Conservation (phyloP, 306 rosid genomes). For the Biancaea sappan region DNA sequence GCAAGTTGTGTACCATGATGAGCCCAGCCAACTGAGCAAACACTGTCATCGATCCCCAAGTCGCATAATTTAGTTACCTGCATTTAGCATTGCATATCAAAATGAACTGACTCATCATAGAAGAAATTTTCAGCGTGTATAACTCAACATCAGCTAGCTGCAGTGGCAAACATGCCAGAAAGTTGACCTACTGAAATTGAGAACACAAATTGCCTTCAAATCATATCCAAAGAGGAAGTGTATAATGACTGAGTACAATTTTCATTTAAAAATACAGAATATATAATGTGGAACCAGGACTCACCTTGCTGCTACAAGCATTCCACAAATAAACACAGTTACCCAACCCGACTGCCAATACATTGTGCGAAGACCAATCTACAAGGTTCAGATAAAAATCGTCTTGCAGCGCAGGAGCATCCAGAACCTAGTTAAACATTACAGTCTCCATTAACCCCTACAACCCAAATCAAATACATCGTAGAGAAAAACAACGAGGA, state of each 20-base stretch:
- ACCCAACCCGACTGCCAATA: constrained; percentile 80
- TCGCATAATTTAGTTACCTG: constrained; percentile 91
- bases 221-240: neutral
- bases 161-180: neutral
- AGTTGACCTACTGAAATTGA: neutral
- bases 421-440: constrained; percentile 60
- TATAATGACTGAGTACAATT: neutral
- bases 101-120: neutral
- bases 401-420: constrained; percentile 92
- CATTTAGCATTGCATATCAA: constrained; percentile 26
- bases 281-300: neutral
- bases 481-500: neutral
- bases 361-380: constrained; percentile 87
- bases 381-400: constrained; percentile 91
- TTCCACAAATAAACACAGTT: constrained; percentile 91
- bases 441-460: neutral
- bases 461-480: constrained; percentile 1
- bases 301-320: constrained; percentile 86
- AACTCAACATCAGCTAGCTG: neutral
- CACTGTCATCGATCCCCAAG: constrained; percentile 76
- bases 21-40: constrained; percentile 91
- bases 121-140: neutral
- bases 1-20: constrained; percentile 84
- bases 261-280: neutral
- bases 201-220: neutral